Percentiles rank a stretch among this genome's conserved stretches.
These are phyloP conservation scores for Thelephora ganbajun DNA, from an alignment of 768 basidiomycete genomes.

Conservation along the genomic window DNA sequence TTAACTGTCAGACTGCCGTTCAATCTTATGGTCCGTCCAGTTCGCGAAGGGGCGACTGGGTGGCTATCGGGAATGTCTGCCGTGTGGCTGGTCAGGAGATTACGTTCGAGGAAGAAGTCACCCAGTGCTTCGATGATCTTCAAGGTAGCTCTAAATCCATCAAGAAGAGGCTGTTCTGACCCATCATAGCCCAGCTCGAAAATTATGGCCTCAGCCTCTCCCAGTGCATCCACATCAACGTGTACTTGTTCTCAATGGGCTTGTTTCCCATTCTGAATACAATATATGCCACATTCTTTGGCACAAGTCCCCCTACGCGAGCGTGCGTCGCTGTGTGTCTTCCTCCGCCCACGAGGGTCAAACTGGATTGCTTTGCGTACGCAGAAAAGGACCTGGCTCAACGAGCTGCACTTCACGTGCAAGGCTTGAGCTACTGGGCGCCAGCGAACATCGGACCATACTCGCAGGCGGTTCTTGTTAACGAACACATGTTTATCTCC, in stretches of 20 bases:
- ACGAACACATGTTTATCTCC: conserved; percentile 72
- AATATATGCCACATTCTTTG: conserved; percentile 73
- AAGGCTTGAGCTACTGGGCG: conserved; percentile 95
- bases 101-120: conserved; percentile 59
- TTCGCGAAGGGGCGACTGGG: conserved; percentile 41
- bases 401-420: conserved; percentile 80
- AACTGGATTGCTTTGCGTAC: conserved; percentile 77
- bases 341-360: conserved; percentile 37
- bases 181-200: conserved; percentile 36
- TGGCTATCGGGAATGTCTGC: conserved; percentile 49
- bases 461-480: conserved; percentile 82
- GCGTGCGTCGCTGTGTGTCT: conserved; percentile 85
- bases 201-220: conserved; percentile 35
- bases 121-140: conserved; percentile 48
- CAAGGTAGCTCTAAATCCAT: conserved; percentile 30
- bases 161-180: background rate
- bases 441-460: conserved; percentile 99
- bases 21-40: too few relatives aligned
- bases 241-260: conserved; percentile 73
- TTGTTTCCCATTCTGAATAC: conserved; percentile 67
- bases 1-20: too few relatives aligned
- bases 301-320: conserved; percentile 81
- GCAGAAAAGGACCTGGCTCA: conserved; percentile 22
- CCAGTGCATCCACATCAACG: conserved; percentile 62
- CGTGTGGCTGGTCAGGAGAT: conserved; percentile 11